Evolutionary conservation across 2,329 filamentous ascomycete species (phyloP), one percentile per base, ranked within the genome.

Genomic region (Stachybotrys elegans): DNA sequence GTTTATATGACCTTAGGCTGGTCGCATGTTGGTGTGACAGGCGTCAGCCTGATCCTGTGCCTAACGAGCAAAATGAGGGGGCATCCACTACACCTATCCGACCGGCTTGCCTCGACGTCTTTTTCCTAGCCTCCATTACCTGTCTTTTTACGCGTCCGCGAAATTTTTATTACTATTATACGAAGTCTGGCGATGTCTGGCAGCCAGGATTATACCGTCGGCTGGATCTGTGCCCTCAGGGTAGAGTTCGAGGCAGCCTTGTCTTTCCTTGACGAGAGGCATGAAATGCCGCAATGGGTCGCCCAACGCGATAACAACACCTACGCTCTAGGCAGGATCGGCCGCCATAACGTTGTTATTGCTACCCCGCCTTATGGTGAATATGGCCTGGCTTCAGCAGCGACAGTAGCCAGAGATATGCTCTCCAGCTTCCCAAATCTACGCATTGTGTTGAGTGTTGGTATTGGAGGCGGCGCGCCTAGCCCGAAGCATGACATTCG

Each of bases 141-240:
- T n/a, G n/a, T n/a, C n/a, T n/a, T n/a, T n/a, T n/a, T n/a, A n/a
- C n/a, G n/a, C n/a, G n/a, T n/a, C n/a, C n/a, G n/a, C n/a, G n/a
- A n/a, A n/a, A n/a, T n/a, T n/a, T n/a, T n/a, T n/a, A n/a, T n/a
- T n/a, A n/a, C n/a, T n/a, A n/a, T n/a, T n/a, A n/a, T n/a, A n/a
- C n/a, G n/a, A n/a, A n/a, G n/a, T n/a, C n/a, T n/a, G n/a, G n/a
- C n/a, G n/a, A n/a, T n/a, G n/a, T n/a, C n/a, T n/a, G n/a, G n/a
- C 31, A 34, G 19, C 31, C 4, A 34, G 11, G 31, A 14, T 2
- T 72, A 71, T 43, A 67, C 57, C 1, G 58, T 72, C 6, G 69
- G 66, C 19, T 71, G 68, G 68, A 69, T 74, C 6, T 72, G 66
- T 44, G 67, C 68, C 13, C 45, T 71, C 3, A 19, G 6, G 1